Evolutionary conservation across 495 filamentous ascomycete species (phyloP).

Genomic region (Penicillium lagena): DNA sequence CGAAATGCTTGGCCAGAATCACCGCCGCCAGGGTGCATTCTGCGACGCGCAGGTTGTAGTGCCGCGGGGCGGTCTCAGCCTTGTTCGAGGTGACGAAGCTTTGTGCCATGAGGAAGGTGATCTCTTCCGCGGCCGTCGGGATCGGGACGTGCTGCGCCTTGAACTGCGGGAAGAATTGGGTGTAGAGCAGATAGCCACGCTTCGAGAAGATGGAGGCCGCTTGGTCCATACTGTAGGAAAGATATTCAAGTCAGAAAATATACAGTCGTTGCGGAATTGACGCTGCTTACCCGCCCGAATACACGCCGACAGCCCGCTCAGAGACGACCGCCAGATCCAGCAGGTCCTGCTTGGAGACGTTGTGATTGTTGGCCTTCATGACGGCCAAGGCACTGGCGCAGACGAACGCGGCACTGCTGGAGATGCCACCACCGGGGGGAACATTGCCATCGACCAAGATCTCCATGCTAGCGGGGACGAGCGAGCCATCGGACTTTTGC

Average conservation of each 20-base stretch:
- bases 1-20: constrained; percentile 55
- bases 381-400: constrained; percentile 85
- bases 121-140: constrained; percentile 72
- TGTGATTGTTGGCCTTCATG: constrained; percentile 77
- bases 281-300: constrained; percentile 73
- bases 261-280: no score
- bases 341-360: constrained; percentile 82
- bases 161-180: constrained; percentile 81
- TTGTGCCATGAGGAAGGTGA: constrained; percentile 90
- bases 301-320: constrained; percentile 90
- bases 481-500: constrained; percentile 44
- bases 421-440: constrained; percentile 84
- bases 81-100: constrained; percentile 92
- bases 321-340: constrained; percentile 89
- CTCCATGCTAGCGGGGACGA: constrained; percentile 72
- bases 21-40: constrained; percentile 89
- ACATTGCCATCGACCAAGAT: constrained; percentile 88
- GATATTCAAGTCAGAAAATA: not conserved
- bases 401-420: constrained; percentile 90
- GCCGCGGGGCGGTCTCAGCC: constrained; percentile 82
- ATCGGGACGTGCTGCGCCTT: constrained; percentile 72
- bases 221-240: constrained; percentile 70
- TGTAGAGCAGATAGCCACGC: constrained; percentile 79
- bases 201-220: constrained; percentile 91
- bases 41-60: constrained; percentile 95